Conservation (phyloP, 2,329 filamentous ascomycete genomes). For the Xylaria digitata region DNA sequence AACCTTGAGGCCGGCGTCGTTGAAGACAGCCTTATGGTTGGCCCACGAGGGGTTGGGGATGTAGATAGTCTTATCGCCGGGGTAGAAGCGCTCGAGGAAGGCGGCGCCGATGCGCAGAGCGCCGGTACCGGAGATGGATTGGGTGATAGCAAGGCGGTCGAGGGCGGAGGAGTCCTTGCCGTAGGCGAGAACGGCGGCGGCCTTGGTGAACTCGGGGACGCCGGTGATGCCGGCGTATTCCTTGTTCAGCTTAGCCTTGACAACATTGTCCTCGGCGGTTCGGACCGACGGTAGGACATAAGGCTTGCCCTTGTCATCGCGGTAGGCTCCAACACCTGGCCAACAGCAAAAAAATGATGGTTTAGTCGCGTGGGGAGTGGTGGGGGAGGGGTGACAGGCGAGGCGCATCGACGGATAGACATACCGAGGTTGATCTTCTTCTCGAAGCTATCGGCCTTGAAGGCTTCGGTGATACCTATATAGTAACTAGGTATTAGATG, state of each 20-base stretch:
- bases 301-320: conserved; percentile 97
- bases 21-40: conserved; percentile 97
- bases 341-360: background rate
- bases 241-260: conserved; percentile 85
- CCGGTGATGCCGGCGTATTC: conserved; percentile 98
- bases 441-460: conserved; percentile 93
- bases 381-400: conserved; percentile 6
- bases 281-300: conserved; percentile 96
- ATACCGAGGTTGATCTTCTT: conserved; percentile 98
- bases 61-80: conserved; percentile 93
- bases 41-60: conserved; percentile 97
- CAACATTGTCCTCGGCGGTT: conserved; percentile 86
- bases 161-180: conserved; percentile 82
- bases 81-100: conserved; percentile 93
- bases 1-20: conserved; percentile 88
- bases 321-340: conserved; percentile 93
- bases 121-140: conserved; percentile 98
- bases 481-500: conserved; percentile 27
- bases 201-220: conserved; percentile 91
- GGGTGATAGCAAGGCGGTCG: conserved; percentile 87
- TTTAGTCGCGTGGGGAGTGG: conserved; percentile 20
- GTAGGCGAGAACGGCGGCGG: conserved; percentile 91
- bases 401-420: conserved; percentile 43
- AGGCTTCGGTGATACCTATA: conserved; percentile 92
- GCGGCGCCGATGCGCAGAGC: conserved; percentile 93